Base-by-base conservation (phyloP, 2,329 filamentous ascomycete species). In the Aureobasidium sp. region DNA sequence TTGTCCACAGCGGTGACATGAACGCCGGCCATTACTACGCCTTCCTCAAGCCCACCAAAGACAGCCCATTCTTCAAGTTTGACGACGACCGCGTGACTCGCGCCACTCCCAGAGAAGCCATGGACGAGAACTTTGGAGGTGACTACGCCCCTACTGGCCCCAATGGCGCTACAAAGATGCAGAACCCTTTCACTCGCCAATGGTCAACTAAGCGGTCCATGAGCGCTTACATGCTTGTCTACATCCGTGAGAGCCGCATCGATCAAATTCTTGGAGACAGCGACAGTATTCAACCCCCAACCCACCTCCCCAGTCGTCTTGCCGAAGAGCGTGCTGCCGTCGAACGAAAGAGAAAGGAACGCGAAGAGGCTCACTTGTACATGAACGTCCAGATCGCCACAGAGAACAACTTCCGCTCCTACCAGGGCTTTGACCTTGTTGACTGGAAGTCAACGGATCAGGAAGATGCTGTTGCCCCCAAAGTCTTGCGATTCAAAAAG, bases 191-290 rank as follows among this genome's bases (percentile, higher is more conserved):
- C 69, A 85, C 84, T 11, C 77, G 84, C 42, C 83, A 82, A 22
- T 81, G 84, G 73, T 87, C 85, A 2, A 82, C 83, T 3, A 88
- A 88, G 69, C 79, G 85, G 51, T 87, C 84, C 2, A 88, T 87
- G 82, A 99, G 92, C 73, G 95, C 94, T 5, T 99, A 99, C 80
- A 99, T 99, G 94, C 77, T 99, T 80, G 95, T 99, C 1, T 99
- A 99, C 72, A 91, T 99, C 67, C 87, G 94, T 49, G 90, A 96
- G 73, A 89, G 87, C 57, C 85, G 87, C 62, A 76, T 96, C n/a
- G 89, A 96, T 70, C 82, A 89, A 67, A 87, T 97, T 52, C 81
- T 99, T 59, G 84, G 87, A 45, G 84, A 87, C 0, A 88, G 94
- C 41, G 82, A 84, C n/a, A 82, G 88, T 66, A 83, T 88, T 2